Evolutionary conservation across 768 basidiomycete genomes (phyloP).

Genomic region (Pulveroboletus sp.): DNA sequence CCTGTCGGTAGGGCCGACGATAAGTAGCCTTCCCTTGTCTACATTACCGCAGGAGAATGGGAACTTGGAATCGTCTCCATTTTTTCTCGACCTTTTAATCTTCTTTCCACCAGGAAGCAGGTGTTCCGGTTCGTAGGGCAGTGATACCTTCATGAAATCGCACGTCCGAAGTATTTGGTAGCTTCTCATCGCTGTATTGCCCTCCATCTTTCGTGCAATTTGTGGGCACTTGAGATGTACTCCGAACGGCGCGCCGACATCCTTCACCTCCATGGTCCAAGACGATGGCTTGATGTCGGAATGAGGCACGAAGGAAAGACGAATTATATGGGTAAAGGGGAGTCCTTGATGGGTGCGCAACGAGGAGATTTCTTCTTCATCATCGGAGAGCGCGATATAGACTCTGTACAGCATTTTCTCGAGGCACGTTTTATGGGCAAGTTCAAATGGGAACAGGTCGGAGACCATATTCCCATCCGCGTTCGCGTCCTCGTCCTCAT

Average conservation of each 20-base stretch:
- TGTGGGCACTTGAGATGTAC: constrained; percentile 2
- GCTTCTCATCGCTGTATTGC: not conserved
- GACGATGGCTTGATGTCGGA: not conserved
- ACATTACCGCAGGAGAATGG: not conserved
- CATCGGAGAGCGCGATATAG: constrained; percentile 3
- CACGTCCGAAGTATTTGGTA: not conserved
- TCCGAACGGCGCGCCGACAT: not conserved
- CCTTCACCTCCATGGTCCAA: not conserved
- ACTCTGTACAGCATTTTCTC: not conserved
- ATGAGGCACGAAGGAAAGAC: not conserved
- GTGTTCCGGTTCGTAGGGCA: not conserved
- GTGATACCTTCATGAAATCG: not conserved
- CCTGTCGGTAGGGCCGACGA: constrained; percentile 26
- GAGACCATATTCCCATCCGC: not conserved
- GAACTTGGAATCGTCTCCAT: not conserved
- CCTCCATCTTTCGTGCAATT: not conserved
- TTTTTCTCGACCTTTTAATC: too few relatives aligned
- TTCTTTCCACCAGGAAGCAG: too few relatives aligned
- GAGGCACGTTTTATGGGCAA: not conserved
- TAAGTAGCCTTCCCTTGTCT: constrained; percentile 20
- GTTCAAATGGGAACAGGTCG: not conserved
- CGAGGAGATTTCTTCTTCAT: constrained; percentile 1
- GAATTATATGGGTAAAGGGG: constrained; percentile 3
- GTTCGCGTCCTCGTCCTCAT: not conserved
- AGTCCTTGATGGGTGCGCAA: not conserved